Base-by-base conservation (phyloP, 805 yeast genomes). In the Metschnikowia matae region DNA sequence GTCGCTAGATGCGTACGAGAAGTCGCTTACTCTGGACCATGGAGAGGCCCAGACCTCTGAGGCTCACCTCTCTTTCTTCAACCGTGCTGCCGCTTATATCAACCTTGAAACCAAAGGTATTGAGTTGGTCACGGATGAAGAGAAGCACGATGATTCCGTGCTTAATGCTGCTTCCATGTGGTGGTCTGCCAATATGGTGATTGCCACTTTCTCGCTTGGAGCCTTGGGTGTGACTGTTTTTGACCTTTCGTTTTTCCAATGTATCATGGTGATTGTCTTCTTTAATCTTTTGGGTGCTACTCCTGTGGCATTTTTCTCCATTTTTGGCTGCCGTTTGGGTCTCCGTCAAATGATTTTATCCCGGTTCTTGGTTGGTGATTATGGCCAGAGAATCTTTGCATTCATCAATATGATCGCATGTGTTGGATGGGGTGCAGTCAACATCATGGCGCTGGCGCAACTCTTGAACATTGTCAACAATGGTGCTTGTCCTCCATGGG, bases 351-450 rank as follows among this genome's bases (percentile, higher is more conserved):
- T 90, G 87, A 78, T 88, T 36, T 63, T 90, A 50, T 82, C 96
- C 10, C 79, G 92, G 58, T 90, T 76, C 68, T 77, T 89, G 59
- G 77, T 84, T 54, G 97, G 97, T 55, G 82, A 85, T 68, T 65
- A 73, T 32, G 84, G 86, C 43, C 84, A 87, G 70, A 80, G 96
- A 66, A 76, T 89, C 50, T 85, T 89, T 62, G 84, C 95, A 8
- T 67, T 85, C 42, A 75, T 91, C 65, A 89, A 90, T 64, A 79
- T 83, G 62, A 68, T 91, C 54, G 91, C 96, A 26, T 88, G 96
- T 79, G 81, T 90, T 49, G 97, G 97, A 60, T 91, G 97, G 97
- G 87, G 94, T 69, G 89, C 96, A 8, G 92, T 89, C 44, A 91
- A 91, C 70, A 88, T 87, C 54, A 87, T 90, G 81, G 86, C 90